Evolutionary conservation across 1,139 yeast species (phyloP).

Genomic region (Geotrichum fermentans): DNA sequence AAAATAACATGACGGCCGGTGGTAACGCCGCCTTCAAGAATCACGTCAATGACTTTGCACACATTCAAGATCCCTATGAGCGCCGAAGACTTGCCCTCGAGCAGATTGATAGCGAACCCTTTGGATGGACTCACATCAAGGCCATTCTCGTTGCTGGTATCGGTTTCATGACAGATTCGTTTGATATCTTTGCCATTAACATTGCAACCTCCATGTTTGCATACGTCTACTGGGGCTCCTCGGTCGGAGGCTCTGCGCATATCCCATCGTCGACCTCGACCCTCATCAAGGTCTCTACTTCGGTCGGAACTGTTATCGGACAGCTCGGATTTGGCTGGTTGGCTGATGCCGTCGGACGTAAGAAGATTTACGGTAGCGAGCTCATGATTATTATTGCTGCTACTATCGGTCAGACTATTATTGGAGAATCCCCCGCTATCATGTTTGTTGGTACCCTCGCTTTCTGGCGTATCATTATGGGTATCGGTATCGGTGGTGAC

Average conservation of each 20-base stretch:
- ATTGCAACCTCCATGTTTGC: slow-evolving; percentile 52
- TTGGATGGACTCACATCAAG: slow-evolving; percentile 85
- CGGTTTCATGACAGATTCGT: slow-evolving; percentile 88
- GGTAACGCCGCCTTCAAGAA: slow-evolving; percentile 92
- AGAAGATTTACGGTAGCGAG: slow-evolving; percentile 79
- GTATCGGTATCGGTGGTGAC: slow-evolving; percentile 97
- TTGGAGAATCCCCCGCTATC: slow-evolving; percentile 53
- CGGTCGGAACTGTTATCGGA: slow-evolving; percentile 55
- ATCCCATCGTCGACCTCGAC: slow-evolving; percentile 67
- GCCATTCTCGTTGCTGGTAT: slow-evolving; percentile 90
- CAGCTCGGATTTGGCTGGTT: slow-evolving; percentile 75
- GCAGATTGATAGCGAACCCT: slow-evolving; percentile 77
- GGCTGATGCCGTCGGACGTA: slow-evolving; percentile 79
- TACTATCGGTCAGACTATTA: slow-evolving; percentile 65
- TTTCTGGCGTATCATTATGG: slow-evolving; percentile 38
- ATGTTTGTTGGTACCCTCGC: slow-evolving; percentile 51
- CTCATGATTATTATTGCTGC: slow-evolving; percentile 76
- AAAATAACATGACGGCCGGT: slow-evolving; percentile 47
- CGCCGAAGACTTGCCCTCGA: slow-evolving; percentile 86
- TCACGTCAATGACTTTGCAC: slow-evolving; percentile 75
- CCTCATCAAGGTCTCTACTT: slow-evolving; percentile 77
- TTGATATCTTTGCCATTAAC: slow-evolving; percentile 86
- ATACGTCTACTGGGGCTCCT: slow-evolving; percentile 60
- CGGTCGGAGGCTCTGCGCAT: slow-evolving; percentile 37
- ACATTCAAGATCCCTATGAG: slow-evolving; percentile 80